phyloP scores from a whole-genome alignment of 331 rosid species.

The Prunus yedoensis region DNA sequence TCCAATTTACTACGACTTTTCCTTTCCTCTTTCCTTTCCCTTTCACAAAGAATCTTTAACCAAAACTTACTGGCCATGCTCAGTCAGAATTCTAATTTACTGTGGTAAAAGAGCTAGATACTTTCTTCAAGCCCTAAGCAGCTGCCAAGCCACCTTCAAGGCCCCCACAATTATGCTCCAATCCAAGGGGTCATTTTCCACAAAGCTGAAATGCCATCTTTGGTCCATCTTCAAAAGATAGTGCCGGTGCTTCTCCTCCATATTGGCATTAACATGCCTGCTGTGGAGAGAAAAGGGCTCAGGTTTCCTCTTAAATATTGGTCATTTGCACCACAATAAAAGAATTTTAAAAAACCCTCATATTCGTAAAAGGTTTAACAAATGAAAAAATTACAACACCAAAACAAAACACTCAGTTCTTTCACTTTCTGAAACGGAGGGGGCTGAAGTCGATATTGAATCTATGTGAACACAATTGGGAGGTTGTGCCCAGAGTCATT shows the following conservation, averaged over 20 bases:
- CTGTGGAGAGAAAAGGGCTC: no score
- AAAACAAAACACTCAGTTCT: slow-evolving; percentile 6
- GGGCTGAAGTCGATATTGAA: slow-evolving; percentile 16
- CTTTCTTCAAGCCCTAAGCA: neutral
- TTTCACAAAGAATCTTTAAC: slow-evolving; percentile 11
- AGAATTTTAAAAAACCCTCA: neutral
- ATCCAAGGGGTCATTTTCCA: neutral
- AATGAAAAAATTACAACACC: neutral
- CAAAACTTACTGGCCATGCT: neutral
- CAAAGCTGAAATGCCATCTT: neutral
- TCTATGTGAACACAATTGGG: slow-evolving; percentile 22
- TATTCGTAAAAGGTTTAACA: neutral
- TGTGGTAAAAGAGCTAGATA: neutral
- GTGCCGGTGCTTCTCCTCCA: neutral
- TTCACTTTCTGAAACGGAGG: slow-evolving; percentile 9
- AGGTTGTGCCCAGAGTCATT: slow-evolving; percentile 19
- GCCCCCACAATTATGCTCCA: neutral
- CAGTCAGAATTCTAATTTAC: neutral
- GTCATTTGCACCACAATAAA: no score
- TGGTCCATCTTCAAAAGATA: neutral
- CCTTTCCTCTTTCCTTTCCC: neutral
- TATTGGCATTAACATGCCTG: neutral
- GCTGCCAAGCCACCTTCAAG: neutral
- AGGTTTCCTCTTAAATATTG: no score
- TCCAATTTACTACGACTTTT: slow-evolving; percentile 1